Conservation (phyloP, 2,329 filamentous ascomycete species). For the Monilinia vaccinii-corymbosi region DNA sequence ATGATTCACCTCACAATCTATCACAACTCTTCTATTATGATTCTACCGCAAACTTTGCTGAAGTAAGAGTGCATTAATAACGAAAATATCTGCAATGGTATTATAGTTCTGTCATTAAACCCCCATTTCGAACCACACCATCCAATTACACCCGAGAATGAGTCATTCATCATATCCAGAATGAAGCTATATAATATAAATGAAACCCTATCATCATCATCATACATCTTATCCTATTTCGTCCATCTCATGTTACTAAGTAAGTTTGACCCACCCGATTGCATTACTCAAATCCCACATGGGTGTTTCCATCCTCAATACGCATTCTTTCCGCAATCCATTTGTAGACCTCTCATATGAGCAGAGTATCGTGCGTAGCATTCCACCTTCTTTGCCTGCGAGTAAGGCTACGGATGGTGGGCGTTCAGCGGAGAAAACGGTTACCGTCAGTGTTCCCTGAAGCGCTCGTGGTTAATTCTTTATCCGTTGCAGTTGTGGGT, state of each 20-base stretch:
- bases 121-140: not conserved
- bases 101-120: not conserved
- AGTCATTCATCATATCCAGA: not conserved
- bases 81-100: not conserved
- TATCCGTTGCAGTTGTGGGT: not conserved
- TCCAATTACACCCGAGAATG: not conserved
- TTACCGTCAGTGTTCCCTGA: slow-evolving; percentile 21
- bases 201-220: not conserved
- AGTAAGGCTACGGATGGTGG: slow-evolving; percentile 29
- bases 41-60: not conserved
- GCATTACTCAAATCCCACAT: slow-evolving; percentile 8
- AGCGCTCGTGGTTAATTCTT: not conserved
- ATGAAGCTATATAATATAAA: not conserved
- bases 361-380: slow-evolving; percentile 28
- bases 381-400: slow-evolving; percentile 29
- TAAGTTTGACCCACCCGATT: slow-evolving; percentile 9
- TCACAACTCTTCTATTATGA: not conserved
- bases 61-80: not conserved
- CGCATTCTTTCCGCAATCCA: slow-evolving; percentile 13
- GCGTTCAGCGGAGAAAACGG: slow-evolving; percentile 28
- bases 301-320: slow-evolving; percentile 17
- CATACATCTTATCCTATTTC: not conserved
- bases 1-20: not conserved
- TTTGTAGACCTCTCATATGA: slow-evolving; percentile 15
- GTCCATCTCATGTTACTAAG: not conserved